Base-by-base conservation (phyloP, 495 filamentous ascomycete species). In the Aspergillus funiculosus region DNA sequence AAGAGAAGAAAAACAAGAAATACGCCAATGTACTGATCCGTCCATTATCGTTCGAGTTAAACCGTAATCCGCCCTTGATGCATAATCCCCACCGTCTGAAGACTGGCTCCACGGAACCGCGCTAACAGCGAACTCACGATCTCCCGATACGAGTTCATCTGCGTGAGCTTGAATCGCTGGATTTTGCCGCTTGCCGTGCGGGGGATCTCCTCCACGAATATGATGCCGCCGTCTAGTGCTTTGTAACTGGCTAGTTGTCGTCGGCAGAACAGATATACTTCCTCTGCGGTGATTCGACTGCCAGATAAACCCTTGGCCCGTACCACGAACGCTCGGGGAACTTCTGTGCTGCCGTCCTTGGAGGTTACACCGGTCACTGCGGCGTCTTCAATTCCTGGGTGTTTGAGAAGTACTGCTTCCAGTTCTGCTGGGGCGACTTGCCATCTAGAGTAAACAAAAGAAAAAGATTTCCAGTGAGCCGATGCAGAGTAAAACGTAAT, bases 371-470 rank as follows among this genome's bases (percentile, higher is more conserved):
- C 88, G 6, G 90, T 80, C 7, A 96, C 86, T 0, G 84, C 89
- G 0, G 76, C 86, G 59, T 95, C 87, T 20, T 66, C 58, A 29
- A 95, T 75, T 0, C 74, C 70, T 2, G 78, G 79, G 45, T 85
- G 81, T 15, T 81, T 77, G 2, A 94, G 69, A 4, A 96, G 73
- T 1, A 90, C 61, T 0, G 76, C 80, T 58, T 96, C 90, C 1
- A 96, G 65, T 67, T 96, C 89, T 0, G 89, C 87, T 0, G 89
- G 89, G 2, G 88, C 85, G 3, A 96, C 87, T 66, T 95, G 90
- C 54, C 67, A 71, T 46, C 67, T 71, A 28, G 10, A 5, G 25
- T 20, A 17, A 36, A 26, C 24, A 21, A n/a, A n/a, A 44, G 11
- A 25, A 27, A 25, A 20, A 42, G 14, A 42, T 29, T 36, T 34